Conservation (phyloP, 805 yeast species). For the Candida berthetii region DNA sequence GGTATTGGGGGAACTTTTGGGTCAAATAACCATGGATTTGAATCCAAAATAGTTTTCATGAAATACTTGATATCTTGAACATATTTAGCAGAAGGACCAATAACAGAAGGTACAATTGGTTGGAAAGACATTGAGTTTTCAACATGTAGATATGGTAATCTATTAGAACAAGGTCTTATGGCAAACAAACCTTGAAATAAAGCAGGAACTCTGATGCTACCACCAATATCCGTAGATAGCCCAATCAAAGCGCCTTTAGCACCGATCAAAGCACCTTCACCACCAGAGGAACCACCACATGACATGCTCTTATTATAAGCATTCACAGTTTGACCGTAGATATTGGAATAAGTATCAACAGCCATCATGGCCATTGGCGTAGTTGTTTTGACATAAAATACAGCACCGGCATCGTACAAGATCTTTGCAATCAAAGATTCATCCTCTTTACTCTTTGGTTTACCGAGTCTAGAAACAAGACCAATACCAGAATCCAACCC, state of each 20-base stretch:
- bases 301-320: constrained; percentile 35
- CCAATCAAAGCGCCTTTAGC: constrained; percentile 42
- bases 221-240: constrained; percentile 53
- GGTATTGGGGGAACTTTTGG: neutral
- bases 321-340: constrained; percentile 42
- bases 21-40: neutral
- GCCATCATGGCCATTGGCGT: constrained; percentile 46
- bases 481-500: constrained; percentile 47
- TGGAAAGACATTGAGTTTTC: constrained; percentile 29
- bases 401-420: constrained; percentile 41
- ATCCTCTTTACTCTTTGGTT: constrained; percentile 25
- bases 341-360: constrained; percentile 37
- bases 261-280: constrained; percentile 43
- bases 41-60: constrained; percentile 30
- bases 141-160: constrained; percentile 20
- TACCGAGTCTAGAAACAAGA: constrained; percentile 32
- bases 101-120: constrained; percentile 24
- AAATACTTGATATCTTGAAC: constrained; percentile 22
- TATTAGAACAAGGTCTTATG: constrained; percentile 26
- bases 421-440: constrained; percentile 34
- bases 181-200: constrained; percentile 34
- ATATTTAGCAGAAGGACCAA: constrained; percentile 27
- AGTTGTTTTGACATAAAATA: constrained; percentile 49
- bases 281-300: constrained; percentile 52
- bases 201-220: constrained; percentile 43